These are phyloP conservation scores for Colletotrichum siamense DNA, from an alignment of 2,329 filamentous ascomycete species.

Conservation along the genomic window DNA sequence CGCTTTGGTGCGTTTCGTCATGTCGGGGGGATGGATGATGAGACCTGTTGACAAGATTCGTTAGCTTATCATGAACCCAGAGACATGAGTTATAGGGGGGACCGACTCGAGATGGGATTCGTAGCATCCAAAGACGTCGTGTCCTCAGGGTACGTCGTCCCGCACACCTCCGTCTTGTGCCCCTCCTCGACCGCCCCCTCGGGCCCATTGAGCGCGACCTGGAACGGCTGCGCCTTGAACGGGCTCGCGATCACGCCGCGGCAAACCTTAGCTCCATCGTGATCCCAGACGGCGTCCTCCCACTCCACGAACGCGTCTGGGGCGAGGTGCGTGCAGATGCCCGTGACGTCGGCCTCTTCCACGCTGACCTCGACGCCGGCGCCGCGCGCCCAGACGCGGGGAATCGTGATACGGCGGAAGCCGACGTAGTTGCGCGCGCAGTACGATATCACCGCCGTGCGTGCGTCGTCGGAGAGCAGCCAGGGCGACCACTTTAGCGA, in stretches of 20 bases:
- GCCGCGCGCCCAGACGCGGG: constrained; percentile 37
- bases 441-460: constrained; percentile 54
- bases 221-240: constrained; percentile 53
- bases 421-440: constrained; percentile 58
- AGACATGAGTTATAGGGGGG: no score
- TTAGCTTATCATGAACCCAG: constrained; percentile 25
- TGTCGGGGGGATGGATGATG: constrained; percentile 47
- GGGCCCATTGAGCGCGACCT: constrained; percentile 45
- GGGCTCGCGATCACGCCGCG: constrained; percentile 62
- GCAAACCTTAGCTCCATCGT: constrained; percentile 42
- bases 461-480: constrained; percentile 38
- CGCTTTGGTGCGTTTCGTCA: constrained; percentile 30
- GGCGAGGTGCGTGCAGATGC: constrained; percentile 55
- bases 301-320: constrained; percentile 61
- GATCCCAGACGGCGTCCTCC: constrained; percentile 54
- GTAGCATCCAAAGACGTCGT: constrained; percentile 31
- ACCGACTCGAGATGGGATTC: constrained; percentile 55
- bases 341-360: constrained; percentile 45
- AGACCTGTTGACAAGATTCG: constrained; percentile 41
- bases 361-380: constrained; percentile 42
- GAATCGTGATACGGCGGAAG: constrained; percentile 55
- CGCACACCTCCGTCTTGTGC: constrained; percentile 51
- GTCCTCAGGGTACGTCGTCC: constrained; percentile 47
- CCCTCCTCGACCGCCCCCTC: constrained; percentile 25
- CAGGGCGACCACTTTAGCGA: constrained; percentile 62